Percentiles rank a stretch among this genome's conserved stretches.
These are phyloP conservation scores for Pythium rishiriense DNA, from an alignment of 352 stramenopile genomes.

Conservation along the genomic window DNA sequence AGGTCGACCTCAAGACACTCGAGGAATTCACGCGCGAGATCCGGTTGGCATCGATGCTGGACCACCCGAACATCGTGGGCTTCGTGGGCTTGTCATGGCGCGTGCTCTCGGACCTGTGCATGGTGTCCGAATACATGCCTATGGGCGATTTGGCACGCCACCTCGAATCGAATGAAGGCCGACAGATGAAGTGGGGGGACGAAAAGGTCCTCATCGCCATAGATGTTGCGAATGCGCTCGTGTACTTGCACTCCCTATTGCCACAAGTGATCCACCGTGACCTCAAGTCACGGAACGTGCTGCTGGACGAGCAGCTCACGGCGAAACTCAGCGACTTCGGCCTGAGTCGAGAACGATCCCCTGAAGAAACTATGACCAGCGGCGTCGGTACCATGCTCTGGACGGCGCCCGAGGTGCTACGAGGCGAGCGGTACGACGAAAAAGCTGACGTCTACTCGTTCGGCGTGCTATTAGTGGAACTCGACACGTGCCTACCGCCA, in stretches of 20 bases:
- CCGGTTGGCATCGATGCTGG: too few relatives aligned
- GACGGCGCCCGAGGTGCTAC: not conserved
- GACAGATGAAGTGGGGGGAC: too few relatives aligned
- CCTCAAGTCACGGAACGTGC: not conserved
- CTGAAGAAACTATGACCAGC: not conserved
- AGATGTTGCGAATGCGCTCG: not conserved
- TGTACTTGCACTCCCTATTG: not conserved
- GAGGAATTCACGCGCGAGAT: too few relatives aligned
- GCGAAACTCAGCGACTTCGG: not conserved
- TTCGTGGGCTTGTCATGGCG: not conserved
- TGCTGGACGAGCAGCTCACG: not conserved
- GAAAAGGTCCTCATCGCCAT: not conserved
- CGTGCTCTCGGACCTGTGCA: not conserved
- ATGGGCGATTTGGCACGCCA: not conserved
- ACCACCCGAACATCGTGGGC: too few relatives aligned
- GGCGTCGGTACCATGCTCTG: not conserved
- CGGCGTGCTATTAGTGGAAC: constrained; percentile 64
- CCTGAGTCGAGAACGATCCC: not conserved
- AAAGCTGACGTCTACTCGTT: constrained; percentile 73
- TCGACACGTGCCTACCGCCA: constrained; percentile 16
- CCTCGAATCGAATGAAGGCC: too few relatives aligned
- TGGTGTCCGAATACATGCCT: not conserved
- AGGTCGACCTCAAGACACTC: too few relatives aligned
- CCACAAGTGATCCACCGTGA: not conserved
- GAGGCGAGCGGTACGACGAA: constrained; percentile 3